Percentiles rank a stretch among this genome's conserved stretches.
These are phyloP conservation scores for Aphanomyces astaci DNA, from an alignment of 352 stramenopile genomes.

Conservation along the genomic window DNA sequence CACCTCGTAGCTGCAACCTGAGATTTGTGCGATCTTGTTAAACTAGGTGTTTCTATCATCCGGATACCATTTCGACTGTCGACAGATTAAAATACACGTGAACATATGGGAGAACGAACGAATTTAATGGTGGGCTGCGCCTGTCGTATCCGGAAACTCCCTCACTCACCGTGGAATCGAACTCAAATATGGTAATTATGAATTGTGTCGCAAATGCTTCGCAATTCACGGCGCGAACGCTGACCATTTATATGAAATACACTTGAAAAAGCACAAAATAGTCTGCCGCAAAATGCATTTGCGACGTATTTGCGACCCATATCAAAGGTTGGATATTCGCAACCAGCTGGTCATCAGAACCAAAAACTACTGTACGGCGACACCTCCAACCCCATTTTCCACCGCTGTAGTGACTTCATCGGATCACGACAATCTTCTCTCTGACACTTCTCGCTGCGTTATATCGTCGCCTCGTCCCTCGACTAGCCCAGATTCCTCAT, in stretches of 20 bases:
- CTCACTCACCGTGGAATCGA: neutral
- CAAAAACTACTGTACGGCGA: neutral
- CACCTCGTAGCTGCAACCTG: too few relatives aligned
- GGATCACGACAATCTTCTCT: neutral
- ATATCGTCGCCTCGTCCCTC: neutral
- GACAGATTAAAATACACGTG: neutral
- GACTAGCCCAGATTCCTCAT: neutral
- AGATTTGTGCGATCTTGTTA: too few relatives aligned
- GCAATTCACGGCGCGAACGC: too few relatives aligned
- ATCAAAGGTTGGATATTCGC: too few relatives aligned
- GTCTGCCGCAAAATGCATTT: neutral
- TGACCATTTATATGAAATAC: too few relatives aligned
- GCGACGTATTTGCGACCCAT: neutral
- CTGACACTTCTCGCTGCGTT: neutral
- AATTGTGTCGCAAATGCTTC: neutral
- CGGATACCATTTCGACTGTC: neutral
- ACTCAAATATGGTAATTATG: neutral
- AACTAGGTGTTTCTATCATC: neutral
- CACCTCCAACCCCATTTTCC: neutral
- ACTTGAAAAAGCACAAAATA: too few relatives aligned
- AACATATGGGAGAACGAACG: neutral
- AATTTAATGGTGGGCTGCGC: neutral
- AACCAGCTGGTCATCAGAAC: neutral
- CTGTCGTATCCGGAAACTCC: neutral
- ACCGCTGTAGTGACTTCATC: neutral